Evolutionary conservation across 2,329 filamentous ascomycete species (phyloP).

Genomic region (Drechslera avenae): DNA sequence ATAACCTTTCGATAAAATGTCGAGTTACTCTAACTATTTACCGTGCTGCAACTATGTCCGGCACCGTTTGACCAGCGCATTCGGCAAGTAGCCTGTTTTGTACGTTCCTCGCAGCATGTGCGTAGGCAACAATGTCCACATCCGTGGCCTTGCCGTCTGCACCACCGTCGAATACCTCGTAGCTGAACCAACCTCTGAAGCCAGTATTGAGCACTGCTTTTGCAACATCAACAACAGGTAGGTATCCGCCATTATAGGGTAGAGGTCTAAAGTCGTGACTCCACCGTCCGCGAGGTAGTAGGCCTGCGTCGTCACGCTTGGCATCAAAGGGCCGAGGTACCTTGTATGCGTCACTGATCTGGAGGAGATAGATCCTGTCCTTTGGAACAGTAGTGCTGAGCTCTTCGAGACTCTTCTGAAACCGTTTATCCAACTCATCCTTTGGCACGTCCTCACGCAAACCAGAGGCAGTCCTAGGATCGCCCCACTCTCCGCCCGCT

Average conservation of each 20-base stretch:
- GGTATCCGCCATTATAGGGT: slow-evolving; percentile 72
- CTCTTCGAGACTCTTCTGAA: slow-evolving; percentile 60
- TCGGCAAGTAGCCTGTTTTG: slow-evolving; percentile 49
- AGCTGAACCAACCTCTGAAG: slow-evolving; percentile 68
- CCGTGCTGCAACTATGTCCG: slow-evolving; percentile 19
- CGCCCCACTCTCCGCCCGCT: slow-evolving; percentile 73
- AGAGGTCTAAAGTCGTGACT: slow-evolving; percentile 72
- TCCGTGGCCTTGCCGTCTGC: slow-evolving; percentile 59
- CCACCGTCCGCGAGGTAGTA: slow-evolving; percentile 69
- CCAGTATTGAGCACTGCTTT: slow-evolving; percentile 70
- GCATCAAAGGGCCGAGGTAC: slow-evolving; percentile 61
- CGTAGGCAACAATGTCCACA: slow-evolving; percentile 58
- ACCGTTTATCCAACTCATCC: slow-evolving; percentile 58
- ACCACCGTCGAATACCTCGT: slow-evolving; percentile 72
- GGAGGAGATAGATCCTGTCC: slow-evolving; percentile 75
- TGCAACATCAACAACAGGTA: slow-evolving; percentile 69
- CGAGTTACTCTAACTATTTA: neutral
- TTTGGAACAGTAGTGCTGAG: slow-evolving; percentile 63
- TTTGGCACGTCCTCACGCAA: slow-evolving; percentile 56
- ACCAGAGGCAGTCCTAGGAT: slow-evolving; percentile 69
- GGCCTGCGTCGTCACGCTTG: slow-evolving; percentile 56
- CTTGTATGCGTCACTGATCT: slow-evolving; percentile 76
- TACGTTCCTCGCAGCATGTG: slow-evolving; percentile 57
- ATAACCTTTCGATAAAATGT: too few relatives aligned
- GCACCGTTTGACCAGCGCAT: slow-evolving; percentile 31